A percentile compares a stretch with the other conserved stretches of the same genome.
Conservation (phyloP, 1,284 basidiomycete species). For the Leccinum griseonigrum region DNA sequence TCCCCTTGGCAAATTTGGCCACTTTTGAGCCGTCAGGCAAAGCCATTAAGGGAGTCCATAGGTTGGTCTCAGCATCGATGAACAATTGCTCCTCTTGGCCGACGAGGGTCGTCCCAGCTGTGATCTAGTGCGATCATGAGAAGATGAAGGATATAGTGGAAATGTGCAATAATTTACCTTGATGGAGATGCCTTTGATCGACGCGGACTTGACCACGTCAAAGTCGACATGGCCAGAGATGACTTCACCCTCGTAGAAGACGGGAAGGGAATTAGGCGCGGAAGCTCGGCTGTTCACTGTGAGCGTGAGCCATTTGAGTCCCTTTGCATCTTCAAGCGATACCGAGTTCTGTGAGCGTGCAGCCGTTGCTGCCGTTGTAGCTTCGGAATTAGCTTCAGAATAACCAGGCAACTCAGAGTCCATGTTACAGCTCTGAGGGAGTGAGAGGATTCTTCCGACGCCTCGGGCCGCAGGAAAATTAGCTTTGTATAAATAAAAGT, state of each 20-base stretch:
- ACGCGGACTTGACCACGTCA: slow-evolving; percentile 43
- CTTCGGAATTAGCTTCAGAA: slow-evolving; percentile 2
- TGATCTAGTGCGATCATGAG: slow-evolving; percentile 31
- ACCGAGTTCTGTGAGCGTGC: slow-evolving; percentile 31
- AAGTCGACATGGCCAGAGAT: slow-evolving; percentile 46
- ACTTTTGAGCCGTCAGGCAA: slow-evolving; percentile 22
- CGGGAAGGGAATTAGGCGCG: slow-evolving; percentile 33
- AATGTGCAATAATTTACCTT: slow-evolving; percentile 27
- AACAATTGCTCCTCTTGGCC: slow-evolving; percentile 46
- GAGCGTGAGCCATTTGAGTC: slow-evolving; percentile 43
- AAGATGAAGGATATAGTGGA: background rate
- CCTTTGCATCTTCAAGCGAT: slow-evolving; percentile 41
- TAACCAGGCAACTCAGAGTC: slow-evolving; percentile 18
- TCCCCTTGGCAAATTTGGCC: slow-evolving; percentile 40
- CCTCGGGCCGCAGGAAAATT: too few relatives aligned
- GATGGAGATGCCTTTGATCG: slow-evolving; percentile 44
- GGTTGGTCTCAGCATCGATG: slow-evolving; percentile 36
- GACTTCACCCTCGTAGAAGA: slow-evolving; percentile 43
- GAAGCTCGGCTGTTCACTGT: slow-evolving; percentile 41
- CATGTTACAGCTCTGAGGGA: slow-evolving; percentile 2
- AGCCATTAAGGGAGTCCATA: slow-evolving; percentile 36
- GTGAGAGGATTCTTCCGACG: background rate
- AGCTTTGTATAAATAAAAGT: too few relatives aligned
- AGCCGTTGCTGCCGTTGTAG: slow-evolving; percentile 1
- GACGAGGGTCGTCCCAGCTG: slow-evolving; percentile 41